Base-by-base conservation (phyloP, 1,284 basidiomycete genomes). In the Leccinum subrobustum region DNA sequence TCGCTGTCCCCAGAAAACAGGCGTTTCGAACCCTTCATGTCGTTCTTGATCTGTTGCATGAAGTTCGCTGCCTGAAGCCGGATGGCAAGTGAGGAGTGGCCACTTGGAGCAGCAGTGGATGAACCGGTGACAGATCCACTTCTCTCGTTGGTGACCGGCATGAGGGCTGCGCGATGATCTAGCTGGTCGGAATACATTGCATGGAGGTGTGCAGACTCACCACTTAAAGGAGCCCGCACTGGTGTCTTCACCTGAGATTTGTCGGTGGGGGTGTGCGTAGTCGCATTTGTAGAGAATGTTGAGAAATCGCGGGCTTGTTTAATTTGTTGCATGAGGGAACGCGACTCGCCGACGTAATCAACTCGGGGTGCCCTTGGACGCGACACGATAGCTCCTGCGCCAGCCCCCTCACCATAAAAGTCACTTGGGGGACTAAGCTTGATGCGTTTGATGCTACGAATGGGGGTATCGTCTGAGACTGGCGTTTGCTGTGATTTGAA, bases 41-140 rank as follows among this genome's bases (percentile, higher is more conserved):
- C 89, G 59, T 79, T 81, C 73, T 89, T 89, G 63, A 94, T 92
- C 64, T 92, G 89, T 16, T 88, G 89, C 89, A 95, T 93, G 52
- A 95, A 76, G 42, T 82, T 85, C 11, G 85, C 89, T 4, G 90
- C 93, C 65, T 91, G 86, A 65, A 85, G 79, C 42, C 92, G 82
- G 69, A 91, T 91, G 11, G 81, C 84, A 31, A 85, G 76, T 16
- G 88, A 87, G 0, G 86, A 86, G 60, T 83, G 83, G 0, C 65
- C 66, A 18, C 75, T 73, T 9, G 67, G 70, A 3, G 62, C 65
- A 35, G 68, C 69, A 8, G 72, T 73, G n/a, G 73, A 68, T 9
- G 75, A 73, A 3, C 58, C 64, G 2, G 58, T 31, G 8, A 57
- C 60, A 37, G 62, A 63, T 48, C 58, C 52, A 9, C 64, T 64